Percentiles rank a stretch among this genome's conserved stretches.
Conservation (phyloP, 805 yeast species). For the Candida jianshihensis region DNA sequence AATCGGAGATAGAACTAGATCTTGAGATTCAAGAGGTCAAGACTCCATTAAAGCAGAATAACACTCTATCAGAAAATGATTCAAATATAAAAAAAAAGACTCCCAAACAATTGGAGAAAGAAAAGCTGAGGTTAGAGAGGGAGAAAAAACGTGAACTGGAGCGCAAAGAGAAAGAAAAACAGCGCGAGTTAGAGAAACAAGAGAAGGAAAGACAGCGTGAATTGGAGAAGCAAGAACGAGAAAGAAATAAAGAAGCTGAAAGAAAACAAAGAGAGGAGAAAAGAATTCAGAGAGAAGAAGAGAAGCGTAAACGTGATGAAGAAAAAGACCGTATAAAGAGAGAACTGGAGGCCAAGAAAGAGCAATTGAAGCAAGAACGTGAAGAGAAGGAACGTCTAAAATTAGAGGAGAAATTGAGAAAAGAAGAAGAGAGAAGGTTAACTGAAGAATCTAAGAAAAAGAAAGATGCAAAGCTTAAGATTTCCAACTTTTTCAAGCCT, state of each 20-base stretch:
- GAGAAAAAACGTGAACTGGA: conserved; percentile 21
- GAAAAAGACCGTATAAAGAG: conserved; percentile 19
- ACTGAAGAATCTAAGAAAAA: conserved; percentile 29
- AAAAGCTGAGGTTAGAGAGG: conserved; percentile 16
- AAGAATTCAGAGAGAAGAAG: conserved; percentile 13
- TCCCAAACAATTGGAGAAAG: conserved; percentile 4
- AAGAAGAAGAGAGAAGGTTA: conserved; percentile 30
- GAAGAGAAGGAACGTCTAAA: conserved; percentile 19
- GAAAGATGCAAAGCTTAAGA: conserved; percentile 15
- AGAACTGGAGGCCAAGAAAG: conserved; percentile 27
- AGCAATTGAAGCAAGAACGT: conserved; percentile 25
- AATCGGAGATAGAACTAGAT: too few species aligned
- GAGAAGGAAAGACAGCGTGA: conserved; percentile 20
- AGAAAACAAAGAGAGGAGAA: conserved; percentile 14
- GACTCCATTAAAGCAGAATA: conserved; percentile 1
- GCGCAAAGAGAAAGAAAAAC: conserved; percentile 27
- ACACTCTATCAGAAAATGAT: background rate
- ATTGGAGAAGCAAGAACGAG: conserved; percentile 26
- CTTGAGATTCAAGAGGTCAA: too few species aligned
- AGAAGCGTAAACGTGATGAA: conserved; percentile 6
- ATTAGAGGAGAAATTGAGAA: conserved; percentile 23
- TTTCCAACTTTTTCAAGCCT: conserved; percentile 26
- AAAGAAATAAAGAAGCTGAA: conserved; percentile 23
- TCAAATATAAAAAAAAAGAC: background rate
- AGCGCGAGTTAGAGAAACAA: conserved; percentile 20